A percentile compares a stretch with the other conserved stretches of the same genome.
phyloP scores from a whole-genome alignment of 2,329 filamentous ascomycete species.

The Diaporthe sp. region DNA sequence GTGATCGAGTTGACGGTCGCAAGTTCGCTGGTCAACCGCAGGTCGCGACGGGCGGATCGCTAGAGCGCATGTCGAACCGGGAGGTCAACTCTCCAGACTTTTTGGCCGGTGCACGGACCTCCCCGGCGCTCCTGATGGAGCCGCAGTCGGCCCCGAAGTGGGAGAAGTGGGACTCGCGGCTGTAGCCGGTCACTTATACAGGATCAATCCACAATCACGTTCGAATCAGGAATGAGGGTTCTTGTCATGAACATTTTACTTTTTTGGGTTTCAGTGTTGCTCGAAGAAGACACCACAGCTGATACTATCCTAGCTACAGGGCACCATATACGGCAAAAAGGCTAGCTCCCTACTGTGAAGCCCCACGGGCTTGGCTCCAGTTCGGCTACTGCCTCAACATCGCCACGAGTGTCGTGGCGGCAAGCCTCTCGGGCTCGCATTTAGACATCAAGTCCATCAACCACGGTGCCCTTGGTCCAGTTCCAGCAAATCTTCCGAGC shows the following conservation, averaged over 20 bases:
- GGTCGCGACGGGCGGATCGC: neutral
- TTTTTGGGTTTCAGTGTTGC: slow-evolving; percentile 29
- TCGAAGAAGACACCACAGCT: slow-evolving; percentile 36
- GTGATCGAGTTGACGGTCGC: slow-evolving; percentile 1
- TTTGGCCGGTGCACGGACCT: slow-evolving; percentile 36
- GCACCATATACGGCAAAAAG: slow-evolving; percentile 10
- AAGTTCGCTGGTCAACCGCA: slow-evolving; percentile 30
- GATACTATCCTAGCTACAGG: slow-evolving; percentile 28
- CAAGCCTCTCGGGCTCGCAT: slow-evolving; percentile 25
- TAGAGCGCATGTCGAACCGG: slow-evolving; percentile 5
- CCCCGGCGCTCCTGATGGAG: slow-evolving; percentile 1
- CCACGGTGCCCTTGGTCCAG: slow-evolving; percentile 88
- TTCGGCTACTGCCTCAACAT: neutral
- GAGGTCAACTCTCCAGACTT: slow-evolving; percentile 35
- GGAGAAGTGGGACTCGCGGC: slow-evolving; percentile 28
- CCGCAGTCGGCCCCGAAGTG: slow-evolving; percentile 31
- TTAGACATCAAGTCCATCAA: slow-evolving; percentile 88
- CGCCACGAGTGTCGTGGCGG: neutral
- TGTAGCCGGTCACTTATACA: slow-evolving; percentile 31
- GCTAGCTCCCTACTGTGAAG: neutral
- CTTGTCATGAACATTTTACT: slow-evolving; percentile 29
- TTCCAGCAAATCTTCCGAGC: slow-evolving; percentile 83
- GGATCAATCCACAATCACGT: slow-evolving; percentile 30
- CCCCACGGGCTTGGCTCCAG: slow-evolving; percentile 1
- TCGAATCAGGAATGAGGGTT: neutral